Conservation (phyloP, 1,284 basidiomycete genomes). For the Ceratobasidium sp. region DNA sequence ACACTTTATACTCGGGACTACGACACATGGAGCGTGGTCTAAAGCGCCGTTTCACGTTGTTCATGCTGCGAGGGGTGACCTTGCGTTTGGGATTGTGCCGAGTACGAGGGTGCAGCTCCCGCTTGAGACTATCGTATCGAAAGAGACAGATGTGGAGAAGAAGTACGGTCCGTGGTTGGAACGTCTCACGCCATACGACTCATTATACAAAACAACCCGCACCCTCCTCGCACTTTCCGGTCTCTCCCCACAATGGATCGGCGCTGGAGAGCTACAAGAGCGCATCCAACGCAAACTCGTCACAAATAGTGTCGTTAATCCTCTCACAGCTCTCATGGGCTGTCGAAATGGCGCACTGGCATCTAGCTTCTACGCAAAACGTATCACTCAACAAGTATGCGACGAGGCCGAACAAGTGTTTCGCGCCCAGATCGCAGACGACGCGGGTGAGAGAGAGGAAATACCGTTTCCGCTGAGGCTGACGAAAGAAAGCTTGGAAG, state of each 20-base stretch:
- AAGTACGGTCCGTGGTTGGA: slow-evolving; percentile 22
- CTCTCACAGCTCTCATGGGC: slow-evolving; percentile 85
- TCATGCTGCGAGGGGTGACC: slow-evolving; percentile 80
- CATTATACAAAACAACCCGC: slow-evolving; percentile 77
- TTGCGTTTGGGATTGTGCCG: slow-evolving; percentile 86
- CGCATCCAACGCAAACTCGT: slow-evolving; percentile 86
- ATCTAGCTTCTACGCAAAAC: slow-evolving; percentile 60
- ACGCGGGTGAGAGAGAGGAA: slow-evolving; percentile 54
- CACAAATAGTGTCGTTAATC: slow-evolving; percentile 88
- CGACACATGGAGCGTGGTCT: slow-evolving; percentile 81
- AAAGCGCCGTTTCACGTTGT: slow-evolving; percentile 69
- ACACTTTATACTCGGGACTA: slow-evolving; percentile 87
- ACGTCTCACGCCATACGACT: slow-evolving; percentile 55
- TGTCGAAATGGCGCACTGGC: slow-evolving; percentile 85
- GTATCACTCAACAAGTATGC: slow-evolving; percentile 68
- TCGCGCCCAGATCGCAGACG: slow-evolving; percentile 64
- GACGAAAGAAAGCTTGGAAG: slow-evolving; percentile 52
- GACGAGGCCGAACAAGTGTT: slow-evolving; percentile 75
- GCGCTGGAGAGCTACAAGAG: slow-evolving; percentile 77
- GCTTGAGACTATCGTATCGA: background rate
- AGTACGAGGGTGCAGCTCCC: slow-evolving; percentile 31
- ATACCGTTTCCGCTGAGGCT: slow-evolving; percentile 50
- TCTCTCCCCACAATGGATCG: slow-evolving; percentile 76
- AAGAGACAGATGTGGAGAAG: slow-evolving; percentile 4
- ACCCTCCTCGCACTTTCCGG: slow-evolving; percentile 70